Evolutionary conservation across 2,329 filamentous ascomycete genomes (phyloP), one percentile per base, ranked within the genome.

Genomic region (Penicillium occitanis): DNA sequence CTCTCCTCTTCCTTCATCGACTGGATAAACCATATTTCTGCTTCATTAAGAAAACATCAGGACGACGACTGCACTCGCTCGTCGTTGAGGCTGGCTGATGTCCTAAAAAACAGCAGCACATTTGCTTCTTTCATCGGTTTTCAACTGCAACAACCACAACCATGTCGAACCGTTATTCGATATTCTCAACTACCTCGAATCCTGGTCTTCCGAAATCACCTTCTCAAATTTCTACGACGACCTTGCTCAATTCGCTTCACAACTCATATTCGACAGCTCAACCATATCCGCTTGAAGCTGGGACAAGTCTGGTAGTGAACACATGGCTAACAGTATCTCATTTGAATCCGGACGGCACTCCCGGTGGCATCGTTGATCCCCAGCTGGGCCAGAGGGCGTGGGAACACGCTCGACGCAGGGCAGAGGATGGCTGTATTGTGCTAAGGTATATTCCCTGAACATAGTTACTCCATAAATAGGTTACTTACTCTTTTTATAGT

Each of bases 331-430:
- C 92, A 3, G 91, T 92, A 19, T 85, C 87, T 33, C 91, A 91
- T 70, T 81, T 86, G 28, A 87, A 89, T 46, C 84, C 87, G 2
- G 87, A 92, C 73, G 91, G 90, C 44, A 84, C 86, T 65, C 82
- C 84, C 57, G 91, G 91, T 61, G 91, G 91, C 63, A 93, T 91
- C 7, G 87, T 98, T 50, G 95, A 99, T 79, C 80, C 86, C 50
- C 87, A 90, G 25, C 80, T 99, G 61, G 91, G 91, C 17, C 84
- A 87, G 62, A 88, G 92, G 76, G 93, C 93, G 2, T 99, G 95
- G 94, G 95, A 99, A 80, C 95, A 99, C 83, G 94, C 95, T 65
- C 87, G 94, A 71, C 88, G 95, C 68, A 88, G 95, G 81, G 95
- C 95, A 50, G 95, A 99, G 78, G 95, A 99, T 81, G 93, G 92